Evolutionary conservation across 371 early-diverging fungal genomes (phyloP).

Genomic region (Mucor racemosus): DNA sequence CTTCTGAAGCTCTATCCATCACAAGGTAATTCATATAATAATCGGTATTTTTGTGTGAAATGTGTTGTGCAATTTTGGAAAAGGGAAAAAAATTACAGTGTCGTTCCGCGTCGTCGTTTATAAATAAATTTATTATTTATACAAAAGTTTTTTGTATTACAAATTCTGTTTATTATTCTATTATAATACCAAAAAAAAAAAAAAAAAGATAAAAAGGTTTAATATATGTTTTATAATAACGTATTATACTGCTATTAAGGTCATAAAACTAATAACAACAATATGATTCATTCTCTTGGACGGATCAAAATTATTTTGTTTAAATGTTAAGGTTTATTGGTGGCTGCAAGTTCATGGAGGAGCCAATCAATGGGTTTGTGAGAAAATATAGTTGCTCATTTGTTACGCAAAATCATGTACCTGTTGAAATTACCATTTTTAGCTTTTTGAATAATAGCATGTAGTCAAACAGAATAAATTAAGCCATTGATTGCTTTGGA

Average conservation of each 20-base stretch:
- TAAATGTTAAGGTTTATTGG: too few relatives aligned
- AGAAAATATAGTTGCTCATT: too few relatives aligned
- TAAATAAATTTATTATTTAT: not conserved
- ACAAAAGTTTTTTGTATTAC: not conserved
- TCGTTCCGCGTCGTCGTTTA: not conserved
- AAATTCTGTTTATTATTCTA: not conserved
- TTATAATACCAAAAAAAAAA: not conserved
- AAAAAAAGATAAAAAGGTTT: not conserved
- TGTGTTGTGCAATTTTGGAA: not conserved
- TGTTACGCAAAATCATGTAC: too few relatives aligned
- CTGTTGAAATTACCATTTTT: not conserved
- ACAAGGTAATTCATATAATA: constrained; percentile 18
- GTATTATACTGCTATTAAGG: not conserved
- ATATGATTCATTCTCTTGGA: too few relatives aligned
- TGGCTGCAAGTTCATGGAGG: too few relatives aligned
- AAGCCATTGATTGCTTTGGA: too few relatives aligned
- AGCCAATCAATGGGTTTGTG: too few relatives aligned
- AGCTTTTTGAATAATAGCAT: not conserved
- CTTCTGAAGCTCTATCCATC: constrained; percentile 53
- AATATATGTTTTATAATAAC: not conserved
- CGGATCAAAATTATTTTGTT: too few relatives aligned
- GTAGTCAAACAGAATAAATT: too few relatives aligned
- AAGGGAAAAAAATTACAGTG: not conserved
- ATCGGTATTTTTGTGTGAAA: not conserved
- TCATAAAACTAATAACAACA: too few relatives aligned